Conservation (phyloP, 1,139 yeast species). For the Blastobotrys proliferans region DNA sequence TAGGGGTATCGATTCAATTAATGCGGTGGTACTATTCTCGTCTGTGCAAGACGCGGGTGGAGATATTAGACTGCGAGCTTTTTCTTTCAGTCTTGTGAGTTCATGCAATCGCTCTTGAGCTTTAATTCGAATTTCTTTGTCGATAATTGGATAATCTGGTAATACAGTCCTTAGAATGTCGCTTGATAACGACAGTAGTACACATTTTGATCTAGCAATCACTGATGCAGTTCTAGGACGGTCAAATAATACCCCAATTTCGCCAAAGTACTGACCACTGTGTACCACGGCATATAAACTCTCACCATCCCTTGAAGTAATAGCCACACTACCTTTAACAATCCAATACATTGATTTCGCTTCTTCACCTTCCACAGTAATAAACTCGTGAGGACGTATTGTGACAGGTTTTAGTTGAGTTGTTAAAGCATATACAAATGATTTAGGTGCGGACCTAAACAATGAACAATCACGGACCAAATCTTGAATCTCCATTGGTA, state of each 20-base stretch:
- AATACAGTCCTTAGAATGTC: slow-evolving; percentile 46
- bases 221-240: slow-evolving; percentile 78
- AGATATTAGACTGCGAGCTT: background rate
- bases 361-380: slow-evolving; percentile 66
- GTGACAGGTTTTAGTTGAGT: slow-evolving; percentile 55
- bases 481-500: slow-evolving; percentile 42
- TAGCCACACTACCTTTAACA: slow-evolving; percentile 66
- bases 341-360: slow-evolving; percentile 82
- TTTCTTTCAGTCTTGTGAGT: slow-evolving; percentile 36
- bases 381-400: slow-evolving; percentile 62
- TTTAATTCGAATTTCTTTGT: slow-evolving; percentile 66
- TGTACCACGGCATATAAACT: slow-evolving; percentile 64
- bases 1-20: slow-evolving; percentile 10
- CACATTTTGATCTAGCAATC: slow-evolving; percentile 62
- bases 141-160: slow-evolving; percentile 29
- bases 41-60: too few species aligned
- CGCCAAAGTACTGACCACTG: slow-evolving; percentile 72
- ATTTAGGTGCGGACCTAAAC: slow-evolving; percentile 60
- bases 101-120: slow-evolving; percentile 69
- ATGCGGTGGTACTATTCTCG: background rate
- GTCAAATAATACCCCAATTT: slow-evolving; percentile 69
- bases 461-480: slow-evolving; percentile 56
- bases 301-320: slow-evolving; percentile 73
- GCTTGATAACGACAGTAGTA: slow-evolving; percentile 63
- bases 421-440: slow-evolving; percentile 58